Conservation (phyloP, 108 stramenopile species). For the Cyclotella cryptica region DNA sequence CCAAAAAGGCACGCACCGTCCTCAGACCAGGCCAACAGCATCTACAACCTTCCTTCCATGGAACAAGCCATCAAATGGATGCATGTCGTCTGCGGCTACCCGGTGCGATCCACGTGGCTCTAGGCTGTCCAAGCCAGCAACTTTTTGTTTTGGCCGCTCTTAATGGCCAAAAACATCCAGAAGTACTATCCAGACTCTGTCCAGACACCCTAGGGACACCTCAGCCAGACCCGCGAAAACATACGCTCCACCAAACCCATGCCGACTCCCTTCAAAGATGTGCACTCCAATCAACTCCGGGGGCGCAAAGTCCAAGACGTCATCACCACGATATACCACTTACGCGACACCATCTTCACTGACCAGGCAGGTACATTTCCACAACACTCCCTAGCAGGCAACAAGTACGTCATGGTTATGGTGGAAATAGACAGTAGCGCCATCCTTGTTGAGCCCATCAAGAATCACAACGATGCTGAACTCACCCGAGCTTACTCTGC, state of each 20-base stretch:
- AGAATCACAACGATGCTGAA: background rate
- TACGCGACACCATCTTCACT: background rate
- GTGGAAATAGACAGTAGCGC: background rate
- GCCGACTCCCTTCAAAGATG: background rate
- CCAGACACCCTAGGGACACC: background rate
- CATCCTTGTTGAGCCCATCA: conserved; percentile 3
- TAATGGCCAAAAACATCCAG: background rate
- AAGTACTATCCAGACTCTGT: background rate
- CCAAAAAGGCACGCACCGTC: background rate
- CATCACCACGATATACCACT: background rate
- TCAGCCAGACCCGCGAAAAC: background rate
- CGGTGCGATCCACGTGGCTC: conserved; percentile 15
- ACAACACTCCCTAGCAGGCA: too few species aligned
- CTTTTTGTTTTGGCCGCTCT: background rate
- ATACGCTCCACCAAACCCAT: background rate
- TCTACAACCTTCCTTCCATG: conserved; percentile 3
- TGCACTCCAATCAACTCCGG: background rate
- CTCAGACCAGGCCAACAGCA: conserved; percentile 4
- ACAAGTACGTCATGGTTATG: background rate
- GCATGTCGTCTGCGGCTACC: background rate
- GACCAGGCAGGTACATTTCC: background rate
- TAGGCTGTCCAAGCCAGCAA: conserved; percentile 19
- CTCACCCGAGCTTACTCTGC: background rate
- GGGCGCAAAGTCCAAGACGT: background rate
- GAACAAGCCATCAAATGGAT: background rate